Evolutionary conservation across 2,329 filamentous ascomycete species (phyloP).

Genomic region (Diaporthe destruens): DNA sequence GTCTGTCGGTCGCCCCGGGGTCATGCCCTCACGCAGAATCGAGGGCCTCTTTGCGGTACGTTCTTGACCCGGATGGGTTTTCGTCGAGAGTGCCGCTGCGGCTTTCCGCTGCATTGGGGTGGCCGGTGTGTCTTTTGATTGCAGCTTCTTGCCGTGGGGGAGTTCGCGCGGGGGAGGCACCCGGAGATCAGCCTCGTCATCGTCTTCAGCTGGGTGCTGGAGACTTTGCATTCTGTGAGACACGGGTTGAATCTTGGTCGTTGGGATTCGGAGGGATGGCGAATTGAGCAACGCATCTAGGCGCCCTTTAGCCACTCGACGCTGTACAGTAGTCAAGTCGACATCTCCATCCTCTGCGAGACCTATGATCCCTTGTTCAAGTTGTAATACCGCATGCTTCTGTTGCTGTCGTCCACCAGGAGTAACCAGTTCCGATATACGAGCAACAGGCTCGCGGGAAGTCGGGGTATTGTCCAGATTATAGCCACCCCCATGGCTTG

Average conservation of each 20-base stretch:
- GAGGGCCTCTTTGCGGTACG: slow-evolving; percentile 36
- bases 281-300: slow-evolving; percentile 37
- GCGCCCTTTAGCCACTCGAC: slow-evolving; percentile 26
- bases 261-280: slow-evolving; percentile 6
- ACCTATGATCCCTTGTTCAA: slow-evolving; percentile 34
- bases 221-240: neutral
- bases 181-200: neutral
- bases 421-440: slow-evolving; percentile 33
- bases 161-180: slow-evolving; percentile 24
- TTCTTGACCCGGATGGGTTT: neutral
- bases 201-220: neutral
- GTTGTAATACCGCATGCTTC: neutral
- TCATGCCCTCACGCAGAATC: slow-evolving; percentile 41
- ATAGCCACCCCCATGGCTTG: neutral
- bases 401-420: neutral
- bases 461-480: neutral
- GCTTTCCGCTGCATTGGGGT: slow-evolving; percentile 1
- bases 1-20: slow-evolving; percentile 28
- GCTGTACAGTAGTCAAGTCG: slow-evolving; percentile 7
- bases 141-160: neutral
- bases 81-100: neutral
- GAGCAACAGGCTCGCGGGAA: neutral
- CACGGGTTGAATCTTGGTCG: slow-evolving; percentile 12
- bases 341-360: slow-evolving; percentile 39
- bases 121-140: neutral